Evolutionary conservation across 1,284 basidiomycete species (phyloP).

Genomic region (Cutaneotrichosporon cutaneum): DNA sequence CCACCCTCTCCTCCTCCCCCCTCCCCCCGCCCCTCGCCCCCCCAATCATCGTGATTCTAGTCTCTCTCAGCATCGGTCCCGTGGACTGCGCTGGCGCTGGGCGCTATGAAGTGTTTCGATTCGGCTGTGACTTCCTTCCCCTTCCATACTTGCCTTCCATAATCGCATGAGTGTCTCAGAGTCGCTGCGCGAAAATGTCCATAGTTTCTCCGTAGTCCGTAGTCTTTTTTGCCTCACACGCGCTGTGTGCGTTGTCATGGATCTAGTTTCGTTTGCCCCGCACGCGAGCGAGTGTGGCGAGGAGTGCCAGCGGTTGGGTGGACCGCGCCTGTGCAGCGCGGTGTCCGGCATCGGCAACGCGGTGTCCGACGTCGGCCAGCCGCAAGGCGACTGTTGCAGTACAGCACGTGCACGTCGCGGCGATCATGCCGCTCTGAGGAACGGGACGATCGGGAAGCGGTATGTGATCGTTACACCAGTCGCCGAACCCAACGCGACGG

Average conservation of each 20-base stretch:
- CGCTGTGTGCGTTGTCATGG: not conserved
- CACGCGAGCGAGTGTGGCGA: not conserved
- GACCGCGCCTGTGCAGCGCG: no score
- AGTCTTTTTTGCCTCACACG: not conserved
- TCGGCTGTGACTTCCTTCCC: not conserved
- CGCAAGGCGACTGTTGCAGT: not conserved
- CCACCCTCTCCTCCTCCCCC: not conserved
- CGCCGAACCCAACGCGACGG: not conserved
- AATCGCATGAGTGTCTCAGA: not conserved
- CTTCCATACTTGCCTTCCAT: not conserved
- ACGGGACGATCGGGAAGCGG: not conserved
- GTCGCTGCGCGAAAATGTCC: slow-evolving; percentile 3
- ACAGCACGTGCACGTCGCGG: not conserved
- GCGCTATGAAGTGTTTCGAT: slow-evolving; percentile 1
- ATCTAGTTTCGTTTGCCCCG: not conserved
- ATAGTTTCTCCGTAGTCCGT: slow-evolving; percentile 1
- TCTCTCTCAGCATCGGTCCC: slow-evolving; percentile 2
- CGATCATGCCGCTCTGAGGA: not conserved
- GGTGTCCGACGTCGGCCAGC: not conserved
- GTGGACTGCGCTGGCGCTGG: slow-evolving; percentile 4
- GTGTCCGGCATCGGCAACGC: no score
- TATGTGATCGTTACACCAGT: not conserved
- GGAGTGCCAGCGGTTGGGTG: not conserved
- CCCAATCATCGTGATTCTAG: not conserved
- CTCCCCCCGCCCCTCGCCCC: no score